Evolutionary conservation across 1,284 basidiomycete genomes (phyloP).

Genomic region (Trametes hirsuta): DNA sequence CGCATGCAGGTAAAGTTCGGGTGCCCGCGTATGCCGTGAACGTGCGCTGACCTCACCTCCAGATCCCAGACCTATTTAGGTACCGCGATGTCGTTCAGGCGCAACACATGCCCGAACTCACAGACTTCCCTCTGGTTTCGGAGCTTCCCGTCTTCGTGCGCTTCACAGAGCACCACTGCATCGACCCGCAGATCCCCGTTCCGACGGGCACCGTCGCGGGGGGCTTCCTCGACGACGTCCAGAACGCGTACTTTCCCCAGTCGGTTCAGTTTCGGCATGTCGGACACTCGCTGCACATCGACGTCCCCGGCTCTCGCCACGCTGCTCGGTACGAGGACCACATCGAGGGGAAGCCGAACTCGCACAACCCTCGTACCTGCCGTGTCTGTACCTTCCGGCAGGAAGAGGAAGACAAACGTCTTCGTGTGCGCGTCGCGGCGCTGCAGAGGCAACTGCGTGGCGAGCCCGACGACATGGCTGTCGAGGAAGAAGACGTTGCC

Average conservation of each 20-base stretch:
- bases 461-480: slow-evolving; percentile 11
- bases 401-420: slow-evolving; percentile 31
- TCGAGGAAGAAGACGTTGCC: slow-evolving; percentile 25
- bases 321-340: slow-evolving; percentile 40
- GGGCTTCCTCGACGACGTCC: slow-evolving; percentile 48
- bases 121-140: slow-evolving; percentile 15
- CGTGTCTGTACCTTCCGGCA: slow-evolving; percentile 26
- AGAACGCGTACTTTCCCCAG: slow-evolving; percentile 58
- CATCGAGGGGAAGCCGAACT: slow-evolving; percentile 37
- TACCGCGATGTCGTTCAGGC: slow-evolving; percentile 38
- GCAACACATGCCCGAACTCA: slow-evolving; percentile 18
- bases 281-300: slow-evolving; percentile 22
- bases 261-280: slow-evolving; percentile 31
- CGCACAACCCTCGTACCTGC: slow-evolving; percentile 49
- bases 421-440: slow-evolving; percentile 16
- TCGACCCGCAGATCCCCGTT: slow-evolving; percentile 42
- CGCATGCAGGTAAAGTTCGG: slow-evolving; percentile 52
- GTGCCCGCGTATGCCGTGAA: not conserved
- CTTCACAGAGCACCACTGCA: slow-evolving; percentile 57
- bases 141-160: slow-evolving; percentile 53
- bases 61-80: slow-evolving; percentile 39
- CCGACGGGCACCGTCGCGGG: slow-evolving; percentile 31
- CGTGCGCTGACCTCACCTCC: slow-evolving; percentile 3
- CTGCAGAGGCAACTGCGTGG: not conserved
- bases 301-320: slow-evolving; percentile 7